These are phyloP conservation scores for Candida tetrigidarum DNA, from an alignment of 1,139 yeast species.

Conservation along the genomic window DNA sequence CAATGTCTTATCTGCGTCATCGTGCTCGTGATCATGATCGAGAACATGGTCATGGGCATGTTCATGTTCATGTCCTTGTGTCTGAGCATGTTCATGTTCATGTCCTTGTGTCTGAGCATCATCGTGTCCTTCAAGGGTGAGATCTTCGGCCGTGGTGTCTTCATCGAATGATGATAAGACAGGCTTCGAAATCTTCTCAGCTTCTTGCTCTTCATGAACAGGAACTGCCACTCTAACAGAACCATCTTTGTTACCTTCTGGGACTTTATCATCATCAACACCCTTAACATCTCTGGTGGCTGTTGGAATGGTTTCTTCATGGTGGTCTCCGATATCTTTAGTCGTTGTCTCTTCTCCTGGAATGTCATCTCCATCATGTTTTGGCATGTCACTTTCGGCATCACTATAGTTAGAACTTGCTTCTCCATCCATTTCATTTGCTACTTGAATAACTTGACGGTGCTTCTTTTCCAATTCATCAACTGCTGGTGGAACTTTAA, in stretches of 20 bases:
- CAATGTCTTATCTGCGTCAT: constrained; percentile 2
- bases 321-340: no score
- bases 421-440: constrained; percentile 6
- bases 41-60: no score
- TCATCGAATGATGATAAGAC: constrained; percentile 9
- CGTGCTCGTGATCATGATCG: no score
- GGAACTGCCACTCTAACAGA: constrained; percentile 9
- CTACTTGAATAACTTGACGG: background rate
- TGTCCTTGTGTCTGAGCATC: no score
- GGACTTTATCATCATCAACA: background rate
- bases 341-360: background rate
- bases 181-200: constrained; percentile 10
- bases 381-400: constrained; percentile 8
- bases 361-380: constrained; percentile 17
- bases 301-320: no score
- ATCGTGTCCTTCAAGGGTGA: constrained; percentile 6
- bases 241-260: background rate
- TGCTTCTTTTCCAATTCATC: constrained; percentile 14
- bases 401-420: constrained; percentile 1
- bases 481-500: constrained; percentile 9
- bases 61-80: no score
- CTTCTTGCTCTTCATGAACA: constrained; percentile 5
- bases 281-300: background rate
- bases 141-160: constrained; percentile 9
- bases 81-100: no score